phyloP scores from a whole-genome alignment of 2,329 filamentous ascomycete genomes.

The Aspergillus novofumigatus region DNA sequence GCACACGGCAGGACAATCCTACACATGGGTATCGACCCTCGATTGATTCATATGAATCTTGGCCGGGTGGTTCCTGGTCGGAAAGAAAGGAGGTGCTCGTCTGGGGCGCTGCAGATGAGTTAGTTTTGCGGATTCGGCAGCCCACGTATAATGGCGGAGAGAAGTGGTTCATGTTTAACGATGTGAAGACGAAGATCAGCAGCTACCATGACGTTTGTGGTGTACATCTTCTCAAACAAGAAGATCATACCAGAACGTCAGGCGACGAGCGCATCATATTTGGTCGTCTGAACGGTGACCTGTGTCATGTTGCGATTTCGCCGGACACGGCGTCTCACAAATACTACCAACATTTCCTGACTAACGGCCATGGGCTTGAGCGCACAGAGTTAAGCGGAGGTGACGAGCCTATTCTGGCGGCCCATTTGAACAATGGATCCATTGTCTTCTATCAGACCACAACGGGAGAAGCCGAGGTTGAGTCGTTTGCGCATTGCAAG shows the following conservation, averaged over 20 bases:
- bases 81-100: conserved; percentile 54
- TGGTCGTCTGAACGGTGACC: conserved; percentile 53
- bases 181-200: conserved; percentile 44
- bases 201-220: conserved; percentile 58
- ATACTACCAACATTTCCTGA: conserved; percentile 41
- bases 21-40: conserved; percentile 56
- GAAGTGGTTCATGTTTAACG: conserved; percentile 51
- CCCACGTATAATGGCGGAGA: conserved; percentile 32
- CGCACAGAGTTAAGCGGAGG: conserved; percentile 46
- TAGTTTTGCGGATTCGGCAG: conserved; percentile 49
- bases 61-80: conserved; percentile 44
- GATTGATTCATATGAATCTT: conserved; percentile 56
- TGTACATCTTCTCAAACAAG: conserved; percentile 49
- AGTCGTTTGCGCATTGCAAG: conserved; percentile 33
- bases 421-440: conserved; percentile 47
- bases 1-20: conserved; percentile 45
- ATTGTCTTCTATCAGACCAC: conserved; percentile 46
- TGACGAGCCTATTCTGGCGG: conserved; percentile 45
- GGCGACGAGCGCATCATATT: conserved; percentile 49
- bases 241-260: conserved; percentile 30
- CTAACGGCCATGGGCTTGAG: conserved; percentile 42
- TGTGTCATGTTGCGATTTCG: conserved; percentile 40
- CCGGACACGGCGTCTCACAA: conserved; percentile 25
- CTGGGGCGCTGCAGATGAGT: conserved; percentile 57
- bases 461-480: conserved; percentile 27